Evolutionary conservation across 2,329 filamentous ascomycete species (phyloP).

Genomic region (Aspergillus tubingensis): DNA sequence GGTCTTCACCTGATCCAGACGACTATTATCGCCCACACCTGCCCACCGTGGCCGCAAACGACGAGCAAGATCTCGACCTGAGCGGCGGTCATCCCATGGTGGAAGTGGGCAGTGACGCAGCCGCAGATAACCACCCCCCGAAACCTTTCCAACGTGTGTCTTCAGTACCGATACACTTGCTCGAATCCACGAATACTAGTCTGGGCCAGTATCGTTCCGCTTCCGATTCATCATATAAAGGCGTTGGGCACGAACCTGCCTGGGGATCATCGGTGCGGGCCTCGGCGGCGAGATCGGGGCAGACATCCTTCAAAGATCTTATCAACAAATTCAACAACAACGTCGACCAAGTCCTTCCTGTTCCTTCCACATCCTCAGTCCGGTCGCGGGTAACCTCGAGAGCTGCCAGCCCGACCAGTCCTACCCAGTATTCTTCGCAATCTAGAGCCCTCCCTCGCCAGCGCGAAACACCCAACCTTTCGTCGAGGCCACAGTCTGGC

Average conservation of each 20-base stretch:
- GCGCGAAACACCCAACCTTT: conserved; percentile 24
- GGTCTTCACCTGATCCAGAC: conserved; percentile 48
- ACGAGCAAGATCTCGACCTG: conserved; percentile 24
- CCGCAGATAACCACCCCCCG: conserved; percentile 20
- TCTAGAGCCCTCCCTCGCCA: conserved; percentile 31
- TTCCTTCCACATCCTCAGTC: conserved; percentile 39
- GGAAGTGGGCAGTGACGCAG: conserved; percentile 25
- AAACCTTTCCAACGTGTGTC: conserved; percentile 24
- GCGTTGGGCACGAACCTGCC: conserved; percentile 22
- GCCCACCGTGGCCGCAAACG: conserved; percentile 34
- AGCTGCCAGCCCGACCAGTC: conserved; percentile 38
- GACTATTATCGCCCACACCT: conserved; percentile 54
- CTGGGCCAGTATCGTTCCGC: conserved; percentile 33
- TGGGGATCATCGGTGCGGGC: conserved; percentile 18
- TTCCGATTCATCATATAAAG: conserved; percentile 32
- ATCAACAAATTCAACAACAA: conserved; percentile 76
- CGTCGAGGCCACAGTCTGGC: conserved; percentile 15
- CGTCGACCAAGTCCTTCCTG: conserved; percentile 47
- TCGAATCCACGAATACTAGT: conserved; percentile 25
- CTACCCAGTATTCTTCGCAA: conserved; percentile 28
- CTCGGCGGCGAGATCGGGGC: conserved; percentile 39
- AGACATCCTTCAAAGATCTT: conserved; percentile 77
- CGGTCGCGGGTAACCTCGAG: conserved; percentile 38
- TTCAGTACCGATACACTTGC: conserved; percentile 30
- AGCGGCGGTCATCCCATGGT: conserved; percentile 20